Evolutionary conservation across 2,329 filamentous ascomycete genomes (phyloP).

Genomic region (Cladosporium sp.): DNA sequence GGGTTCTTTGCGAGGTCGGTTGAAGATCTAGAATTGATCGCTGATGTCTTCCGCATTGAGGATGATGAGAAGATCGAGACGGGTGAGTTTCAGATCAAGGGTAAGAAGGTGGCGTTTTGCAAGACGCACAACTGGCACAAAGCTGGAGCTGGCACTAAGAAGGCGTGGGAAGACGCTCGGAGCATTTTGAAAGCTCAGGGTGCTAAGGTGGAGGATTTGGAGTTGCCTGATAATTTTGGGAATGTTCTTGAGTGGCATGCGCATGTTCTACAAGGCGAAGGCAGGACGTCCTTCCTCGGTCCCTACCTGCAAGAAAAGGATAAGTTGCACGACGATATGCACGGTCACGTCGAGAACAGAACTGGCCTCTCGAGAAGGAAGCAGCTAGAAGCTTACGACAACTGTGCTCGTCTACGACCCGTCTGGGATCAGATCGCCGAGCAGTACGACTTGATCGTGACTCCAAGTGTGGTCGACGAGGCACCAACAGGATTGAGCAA

Average conservation of each 20-base stretch:
- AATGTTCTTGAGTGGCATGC: slow-evolving; percentile 50
- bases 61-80: slow-evolving; percentile 43
- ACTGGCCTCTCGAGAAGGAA: slow-evolving; percentile 39
- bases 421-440: slow-evolving; percentile 51
- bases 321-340: slow-evolving; percentile 44
- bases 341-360: slow-evolving; percentile 50
- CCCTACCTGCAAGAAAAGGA: slow-evolving; percentile 50
- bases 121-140: slow-evolving; percentile 52
- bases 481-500: slow-evolving; percentile 51
- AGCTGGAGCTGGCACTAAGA: slow-evolving; percentile 33
- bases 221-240: slow-evolving; percentile 48
- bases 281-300: slow-evolving; percentile 49
- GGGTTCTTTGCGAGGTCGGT: slow-evolving; percentile 58
- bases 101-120: slow-evolving; percentile 52
- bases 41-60: slow-evolving; percentile 50
- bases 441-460: slow-evolving; percentile 54
- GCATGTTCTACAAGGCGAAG: slow-evolving; percentile 50
- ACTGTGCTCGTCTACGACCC: slow-evolving; percentile 52
- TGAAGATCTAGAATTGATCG: slow-evolving; percentile 55
- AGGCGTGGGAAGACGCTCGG: slow-evolving; percentile 34
- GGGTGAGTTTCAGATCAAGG: slow-evolving; percentile 33
- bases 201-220: slow-evolving; percentile 54
- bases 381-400: slow-evolving; percentile 53
- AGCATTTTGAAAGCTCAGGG: slow-evolving; percentile 41
- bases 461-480: slow-evolving; percentile 57